These are phyloP conservation scores for Echinochloa phyllopogon DNA, from an alignment of 176 grass and related monocot genomes.

Conservation along the genomic window DNA sequence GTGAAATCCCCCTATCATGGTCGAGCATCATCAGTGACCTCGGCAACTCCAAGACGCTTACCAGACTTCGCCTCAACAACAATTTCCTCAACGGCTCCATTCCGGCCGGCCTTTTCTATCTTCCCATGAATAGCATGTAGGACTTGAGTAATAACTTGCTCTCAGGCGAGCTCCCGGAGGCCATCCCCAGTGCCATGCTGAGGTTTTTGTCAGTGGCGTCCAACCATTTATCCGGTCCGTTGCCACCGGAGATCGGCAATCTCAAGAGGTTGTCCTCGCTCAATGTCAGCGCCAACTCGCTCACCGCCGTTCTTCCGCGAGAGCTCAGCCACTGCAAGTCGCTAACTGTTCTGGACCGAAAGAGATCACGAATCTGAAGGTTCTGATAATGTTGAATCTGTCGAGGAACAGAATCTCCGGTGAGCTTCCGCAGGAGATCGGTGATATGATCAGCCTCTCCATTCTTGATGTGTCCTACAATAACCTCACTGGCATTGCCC, in stretches of 20 bases:
- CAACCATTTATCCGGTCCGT: constrained; percentile 56
- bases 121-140: constrained; percentile 58
- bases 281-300: constrained; percentile 64
- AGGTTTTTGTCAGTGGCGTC: constrained; percentile 47
- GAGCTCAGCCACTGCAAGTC: constrained; percentile 53
- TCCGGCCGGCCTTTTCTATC: constrained; percentile 59
- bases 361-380: constrained; percentile 50
- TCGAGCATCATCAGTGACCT: too few relatives aligned
- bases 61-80: constrained; percentile 50
- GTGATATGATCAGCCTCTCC: constrained; percentile 74
- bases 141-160: constrained; percentile 78
- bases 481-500: constrained; percentile 46
- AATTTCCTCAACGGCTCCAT: constrained; percentile 67
- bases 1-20: too few relatives aligned
- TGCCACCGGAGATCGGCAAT: constrained; percentile 63
- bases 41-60: constrained; percentile 66
- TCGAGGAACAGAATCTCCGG: constrained; percentile 68
- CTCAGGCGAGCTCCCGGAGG: constrained; percentile 58
- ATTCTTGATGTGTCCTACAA: constrained; percentile 83
- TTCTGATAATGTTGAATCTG: constrained; percentile 71
- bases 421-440: constrained; percentile 53
- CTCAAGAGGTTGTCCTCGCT: constrained; percentile 55
- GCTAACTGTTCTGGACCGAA: constrained; percentile 60
- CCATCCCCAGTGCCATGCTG: constrained; percentile 40
- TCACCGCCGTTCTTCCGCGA: constrained; percentile 55